These are phyloP conservation scores for Graphilbum ipis-grandicollis DNA, from an alignment of 2,329 filamentous ascomycete species.

Conservation along the genomic window DNA sequence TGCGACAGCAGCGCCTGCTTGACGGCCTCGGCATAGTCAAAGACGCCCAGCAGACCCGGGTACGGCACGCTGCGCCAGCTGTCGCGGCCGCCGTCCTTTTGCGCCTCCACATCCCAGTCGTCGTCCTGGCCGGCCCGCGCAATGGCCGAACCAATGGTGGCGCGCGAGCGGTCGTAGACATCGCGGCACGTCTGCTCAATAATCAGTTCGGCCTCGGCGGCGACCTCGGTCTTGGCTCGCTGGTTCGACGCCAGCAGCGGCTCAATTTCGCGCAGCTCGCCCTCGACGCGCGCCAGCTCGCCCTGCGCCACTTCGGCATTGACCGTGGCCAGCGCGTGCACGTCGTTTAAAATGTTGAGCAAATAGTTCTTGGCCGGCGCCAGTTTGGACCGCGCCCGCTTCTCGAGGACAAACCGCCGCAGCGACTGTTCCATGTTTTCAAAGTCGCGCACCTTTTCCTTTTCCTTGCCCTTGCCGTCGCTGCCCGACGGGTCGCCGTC, in stretches of 20 bases:
- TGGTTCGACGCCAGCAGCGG: conserved; percentile 72
- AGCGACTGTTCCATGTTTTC: conserved; percentile 77
- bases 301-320: conserved; percentile 75
- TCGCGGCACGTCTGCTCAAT: conserved; percentile 76
- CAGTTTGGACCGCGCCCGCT: conserved; percentile 85
- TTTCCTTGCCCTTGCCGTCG: conserved; percentile 78
- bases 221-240: conserved; percentile 62
- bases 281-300: conserved; percentile 68
- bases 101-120: conserved; percentile 47
- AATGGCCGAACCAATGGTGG: conserved; percentile 60
- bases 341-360: conserved; percentile 77
- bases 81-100: too few species aligned
- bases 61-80: conserved; percentile 81
- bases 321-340: conserved; percentile 65
- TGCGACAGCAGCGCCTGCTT: conserved; percentile 83
- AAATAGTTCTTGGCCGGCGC: conserved; percentile 93
- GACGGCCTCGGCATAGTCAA: conserved; percentile 84
- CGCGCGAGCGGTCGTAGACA: conserved; percentile 70
- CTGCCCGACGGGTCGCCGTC: conserved; percentile 47
- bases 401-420: conserved; percentile 85
- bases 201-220: conserved; percentile 61
- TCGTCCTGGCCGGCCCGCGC: conserved; percentile 51
- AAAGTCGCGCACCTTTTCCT: conserved; percentile 79
- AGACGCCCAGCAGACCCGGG: conserved; percentile 67
- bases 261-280: conserved; percentile 66